Evolutionary conservation across 2,329 filamentous ascomycete species (phyloP).

Genomic region (Myriosclerotinia duriaeana): DNA sequence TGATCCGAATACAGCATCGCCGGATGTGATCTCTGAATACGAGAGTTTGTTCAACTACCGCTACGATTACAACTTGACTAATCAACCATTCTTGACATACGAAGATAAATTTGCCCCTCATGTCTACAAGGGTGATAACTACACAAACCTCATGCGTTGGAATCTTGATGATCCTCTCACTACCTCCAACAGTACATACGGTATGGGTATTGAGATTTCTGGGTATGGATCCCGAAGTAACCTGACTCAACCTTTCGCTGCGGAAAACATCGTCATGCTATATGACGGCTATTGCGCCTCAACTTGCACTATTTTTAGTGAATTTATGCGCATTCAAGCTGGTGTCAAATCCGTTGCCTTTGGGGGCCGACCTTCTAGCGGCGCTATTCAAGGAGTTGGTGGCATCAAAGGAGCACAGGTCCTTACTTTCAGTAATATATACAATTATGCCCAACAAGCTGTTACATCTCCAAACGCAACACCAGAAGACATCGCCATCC

Average conservation of each 20-base stretch:
- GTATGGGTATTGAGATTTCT: constrained; percentile 39
- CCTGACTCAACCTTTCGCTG: constrained; percentile 42
- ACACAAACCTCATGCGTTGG: constrained; percentile 35
- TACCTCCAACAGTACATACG: constrained; percentile 32
- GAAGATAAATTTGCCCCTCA: constrained; percentile 36
- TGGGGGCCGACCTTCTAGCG: constrained; percentile 56
- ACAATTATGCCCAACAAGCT: constrained; percentile 27
- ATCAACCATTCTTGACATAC: constrained; percentile 33
- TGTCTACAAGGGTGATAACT: constrained; percentile 31
- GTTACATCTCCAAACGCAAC: constrained; percentile 27
- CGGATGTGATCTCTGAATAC: constrained; percentile 28
- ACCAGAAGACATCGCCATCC: constrained; percentile 23
- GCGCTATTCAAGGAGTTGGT: constrained; percentile 62
- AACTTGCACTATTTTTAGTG: constrained; percentile 58
- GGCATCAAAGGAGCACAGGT: constrained; percentile 59
- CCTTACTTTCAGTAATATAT: constrained; percentile 29
- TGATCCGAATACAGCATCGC: constrained; percentile 32
- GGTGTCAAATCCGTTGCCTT: constrained; percentile 57
- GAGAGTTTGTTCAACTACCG: constrained; percentile 36
- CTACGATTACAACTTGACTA: constrained; percentile 35
- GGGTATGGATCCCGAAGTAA: constrained; percentile 40
- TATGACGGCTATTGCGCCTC: constrained; percentile 58
- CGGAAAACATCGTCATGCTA: constrained; percentile 45
- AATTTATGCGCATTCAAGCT: constrained; percentile 52
- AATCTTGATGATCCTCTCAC: constrained; percentile 35